Evolutionary conservation across 2,329 filamentous ascomycete species (phyloP).

Genomic region (Akanthomyces uredinophilus): DNA sequence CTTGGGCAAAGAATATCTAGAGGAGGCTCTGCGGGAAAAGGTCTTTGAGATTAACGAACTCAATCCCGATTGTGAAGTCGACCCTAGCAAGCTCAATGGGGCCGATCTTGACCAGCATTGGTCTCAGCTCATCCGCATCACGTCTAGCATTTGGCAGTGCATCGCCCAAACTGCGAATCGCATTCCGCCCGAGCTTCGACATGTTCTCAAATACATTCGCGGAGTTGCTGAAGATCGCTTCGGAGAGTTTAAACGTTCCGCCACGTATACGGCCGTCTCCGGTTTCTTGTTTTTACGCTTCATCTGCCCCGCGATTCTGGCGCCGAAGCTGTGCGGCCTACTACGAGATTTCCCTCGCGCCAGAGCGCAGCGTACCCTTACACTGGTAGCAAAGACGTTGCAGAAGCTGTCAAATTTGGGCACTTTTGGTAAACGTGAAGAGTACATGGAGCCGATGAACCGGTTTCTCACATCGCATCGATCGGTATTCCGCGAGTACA

Average conservation of each 20-base stretch:
- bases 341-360: conserved; percentile 76
- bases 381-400: conserved; percentile 85
- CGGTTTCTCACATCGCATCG: conserved; percentile 72
- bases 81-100: conserved; percentile 69
- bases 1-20: conserved; percentile 85
- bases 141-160: conserved; percentile 78
- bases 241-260: conserved; percentile 83
- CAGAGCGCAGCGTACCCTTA: conserved; percentile 80
- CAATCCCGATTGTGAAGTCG: conserved; percentile 91
- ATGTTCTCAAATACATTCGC: conserved; percentile 84
- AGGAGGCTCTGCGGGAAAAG: conserved; percentile 80
- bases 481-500: conserved; percentile 76
- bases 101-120: conserved; percentile 82
- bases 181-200: conserved; percentile 74
- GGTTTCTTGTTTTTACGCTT: conserved; percentile 93
- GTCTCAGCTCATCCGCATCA: conserved; percentile 68
- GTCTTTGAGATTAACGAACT: conserved; percentile 84
- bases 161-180: conserved; percentile 70
- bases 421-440: conserved; percentile 87
- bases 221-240: conserved; percentile 93
- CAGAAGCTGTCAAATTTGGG: conserved; percentile 89
- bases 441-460: conserved; percentile 99
- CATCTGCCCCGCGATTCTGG: conserved; percentile 93
- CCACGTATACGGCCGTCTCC: conserved; percentile 89
- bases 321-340: conserved; percentile 88